Conservation (phyloP, 371 early-diverging fungal species). For the Nosema muscidifuracis region DNA sequence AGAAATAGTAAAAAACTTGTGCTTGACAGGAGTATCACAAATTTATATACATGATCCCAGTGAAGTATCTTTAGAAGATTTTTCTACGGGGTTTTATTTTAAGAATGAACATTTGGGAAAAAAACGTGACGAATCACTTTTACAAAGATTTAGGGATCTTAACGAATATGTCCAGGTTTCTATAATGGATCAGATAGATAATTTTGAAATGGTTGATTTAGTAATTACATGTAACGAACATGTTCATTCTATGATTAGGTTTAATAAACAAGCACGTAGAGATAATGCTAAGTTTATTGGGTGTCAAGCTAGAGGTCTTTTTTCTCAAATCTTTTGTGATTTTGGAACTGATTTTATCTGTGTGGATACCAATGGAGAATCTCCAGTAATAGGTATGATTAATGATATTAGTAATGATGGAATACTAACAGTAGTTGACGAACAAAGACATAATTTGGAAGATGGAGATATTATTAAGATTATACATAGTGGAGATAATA, state of each 20-base stretch:
- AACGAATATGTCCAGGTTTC: slow-evolving; percentile 77
- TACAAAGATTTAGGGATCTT: slow-evolving; percentile 78
- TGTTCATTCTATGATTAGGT: slow-evolving; percentile 71
- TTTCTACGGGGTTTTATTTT: slow-evolving; percentile 88
- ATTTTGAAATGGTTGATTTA: slow-evolving; percentile 65
- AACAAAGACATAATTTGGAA: slow-evolving; percentile 61
- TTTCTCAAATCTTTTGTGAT: slow-evolving; percentile 89
- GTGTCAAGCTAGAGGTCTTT: slow-evolving; percentile 82
- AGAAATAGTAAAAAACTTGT: slow-evolving; percentile 96
- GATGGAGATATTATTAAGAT: slow-evolving; percentile 57
- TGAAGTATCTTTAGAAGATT: slow-evolving; percentile 70
- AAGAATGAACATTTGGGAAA: slow-evolving; percentile 78
- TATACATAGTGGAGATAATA: slow-evolving; percentile 16
- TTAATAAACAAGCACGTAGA: slow-evolving; percentile 77
- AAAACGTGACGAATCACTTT: slow-evolving; percentile 72
- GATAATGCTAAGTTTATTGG: slow-evolving; percentile 80
- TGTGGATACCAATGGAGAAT: slow-evolving; percentile 84
- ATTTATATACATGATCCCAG: slow-evolving; percentile 82
- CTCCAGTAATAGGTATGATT: slow-evolving; percentile 80
- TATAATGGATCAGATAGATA: slow-evolving; percentile 13
- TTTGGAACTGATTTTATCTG: slow-evolving; percentile 81
- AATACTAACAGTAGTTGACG: slow-evolving; percentile 55
- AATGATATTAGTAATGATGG: slow-evolving; percentile 71
- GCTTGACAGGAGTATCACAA: slow-evolving; percentile 93
- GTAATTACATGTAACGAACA: slow-evolving; percentile 88